These are phyloP conservation scores for Backusella morwellensis DNA, from an alignment of 192 early-diverging fungal genomes.

Conservation along the genomic window DNA sequence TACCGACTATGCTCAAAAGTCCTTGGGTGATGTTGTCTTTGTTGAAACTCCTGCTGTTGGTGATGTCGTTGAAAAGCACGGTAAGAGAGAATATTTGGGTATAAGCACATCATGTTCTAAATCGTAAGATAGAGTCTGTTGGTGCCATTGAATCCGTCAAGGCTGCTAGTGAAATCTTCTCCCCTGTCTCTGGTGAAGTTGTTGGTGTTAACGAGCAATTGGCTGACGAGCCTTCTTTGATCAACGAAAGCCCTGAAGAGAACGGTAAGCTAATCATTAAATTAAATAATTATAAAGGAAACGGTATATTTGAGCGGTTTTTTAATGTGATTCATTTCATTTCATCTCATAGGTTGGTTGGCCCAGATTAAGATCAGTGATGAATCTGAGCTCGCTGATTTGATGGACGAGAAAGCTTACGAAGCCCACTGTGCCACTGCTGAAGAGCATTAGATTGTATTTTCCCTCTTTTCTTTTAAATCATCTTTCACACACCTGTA, in stretches of 20 bases:
- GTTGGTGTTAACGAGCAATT: conserved; percentile 74
- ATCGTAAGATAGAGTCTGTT: conserved; percentile 50
- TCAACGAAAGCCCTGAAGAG: conserved; percentile 73
- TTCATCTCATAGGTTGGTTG: conserved; percentile 73
- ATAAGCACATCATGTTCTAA: neutral
- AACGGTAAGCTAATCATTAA: conserved; percentile 54
- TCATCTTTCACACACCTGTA: neutral
- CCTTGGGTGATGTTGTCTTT: conserved; percentile 94
- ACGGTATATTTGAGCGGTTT: neutral
- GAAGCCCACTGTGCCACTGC: conserved; percentile 45
- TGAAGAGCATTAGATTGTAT: conserved; percentile 29
- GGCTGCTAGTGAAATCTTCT: conserved; percentile 89
- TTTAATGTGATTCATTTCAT: conserved; percentile 2
- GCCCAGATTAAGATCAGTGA: conserved; percentile 84
- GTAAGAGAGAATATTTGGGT: conserved; percentile 36
- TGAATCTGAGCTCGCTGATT: conserved; percentile 62
- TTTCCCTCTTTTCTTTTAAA: neutral
- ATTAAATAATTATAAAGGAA: neutral
- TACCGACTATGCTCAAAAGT: conserved; percentile 86
- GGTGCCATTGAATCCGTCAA: conserved; percentile 94
- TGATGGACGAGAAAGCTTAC: conserved; percentile 76
- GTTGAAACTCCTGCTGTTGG: conserved; percentile 83
- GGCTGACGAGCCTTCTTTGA: conserved; percentile 64
- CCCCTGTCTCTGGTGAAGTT: conserved; percentile 82
- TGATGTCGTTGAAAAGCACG: conserved; percentile 54